A percentile compares a stretch with the other conserved stretches of the same genome.
Conservation (phyloP, 2,329 filamentous ascomycete genomes). For the Macrophomina pseudophaseolina region DNA sequence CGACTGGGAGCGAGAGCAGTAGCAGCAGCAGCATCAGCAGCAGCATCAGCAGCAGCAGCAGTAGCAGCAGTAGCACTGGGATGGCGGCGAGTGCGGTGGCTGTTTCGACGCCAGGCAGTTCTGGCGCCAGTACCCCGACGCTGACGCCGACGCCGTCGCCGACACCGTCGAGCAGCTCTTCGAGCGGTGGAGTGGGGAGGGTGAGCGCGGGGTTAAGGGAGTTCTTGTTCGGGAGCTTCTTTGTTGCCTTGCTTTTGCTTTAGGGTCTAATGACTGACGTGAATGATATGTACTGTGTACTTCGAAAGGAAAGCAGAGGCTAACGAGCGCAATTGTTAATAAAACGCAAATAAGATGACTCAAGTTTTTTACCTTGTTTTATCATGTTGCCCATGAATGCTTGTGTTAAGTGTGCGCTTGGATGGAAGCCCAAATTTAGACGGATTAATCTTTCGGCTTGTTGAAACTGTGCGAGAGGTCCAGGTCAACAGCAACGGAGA, state of each 20-base stretch:
- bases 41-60: not conserved
- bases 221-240: not conserved
- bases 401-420: no score
- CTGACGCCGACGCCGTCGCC: not conserved
- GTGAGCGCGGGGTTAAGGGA: not conserved
- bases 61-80: not conserved
- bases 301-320: not conserved
- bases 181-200: not conserved
- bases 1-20: not conserved
- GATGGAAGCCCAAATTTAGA: no score
- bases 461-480: not conserved
- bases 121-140: not conserved
- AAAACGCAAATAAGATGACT: no score
- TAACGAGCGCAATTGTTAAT: no score
- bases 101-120: not conserved
- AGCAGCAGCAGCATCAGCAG: not conserved
- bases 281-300: no score
- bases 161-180: not conserved
- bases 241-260: conserved; percentile 4
- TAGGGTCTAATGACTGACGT: no score
- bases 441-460: not conserved
- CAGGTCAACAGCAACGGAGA: not conserved
- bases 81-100: not conserved
- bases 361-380: no score
- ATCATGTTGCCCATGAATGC: no score